Conservation (phyloP, 306 rosid species). For the Vachellia collinsii region DNA sequence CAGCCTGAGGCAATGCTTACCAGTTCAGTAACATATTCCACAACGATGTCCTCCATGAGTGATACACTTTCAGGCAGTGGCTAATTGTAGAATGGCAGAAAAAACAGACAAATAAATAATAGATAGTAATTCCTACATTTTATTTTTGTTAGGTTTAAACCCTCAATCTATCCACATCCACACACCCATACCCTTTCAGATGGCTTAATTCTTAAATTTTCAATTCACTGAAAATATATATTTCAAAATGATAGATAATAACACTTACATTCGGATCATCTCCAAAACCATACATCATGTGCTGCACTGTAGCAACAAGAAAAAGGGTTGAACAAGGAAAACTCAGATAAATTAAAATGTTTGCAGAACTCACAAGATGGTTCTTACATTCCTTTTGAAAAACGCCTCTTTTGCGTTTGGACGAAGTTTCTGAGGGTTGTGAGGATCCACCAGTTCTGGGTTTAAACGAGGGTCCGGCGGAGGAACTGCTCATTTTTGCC, state of each 20-base stretch:
- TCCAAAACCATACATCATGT: conserved; percentile 99
- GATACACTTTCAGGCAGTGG: conserved; percentile 91
- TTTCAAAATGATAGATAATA: background rate
- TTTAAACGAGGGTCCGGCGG: conserved; percentile 69
- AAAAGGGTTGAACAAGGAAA: conserved; percentile 12
- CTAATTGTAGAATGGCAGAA: conserved; percentile 42
- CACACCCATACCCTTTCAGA: background rate
- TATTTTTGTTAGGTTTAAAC: background rate
- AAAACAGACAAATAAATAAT: conserved; percentile 10
- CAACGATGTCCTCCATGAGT: conserved; percentile 89
- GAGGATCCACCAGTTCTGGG: conserved; percentile 68
- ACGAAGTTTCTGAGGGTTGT: conserved; percentile 79
- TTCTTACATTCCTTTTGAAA: conserved; percentile 81
- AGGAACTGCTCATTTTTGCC: conserved; percentile 55
- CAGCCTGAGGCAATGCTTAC: conserved; percentile 42
- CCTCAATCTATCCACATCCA: background rate
- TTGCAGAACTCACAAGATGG: background rate
- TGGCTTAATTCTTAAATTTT: background rate
- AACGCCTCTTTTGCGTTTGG: conserved; percentile 86
- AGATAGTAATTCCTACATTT: background rate
- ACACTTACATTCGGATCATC: conserved; percentile 82
- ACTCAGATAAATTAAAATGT: background rate
- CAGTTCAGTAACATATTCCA: conserved; percentile 87
- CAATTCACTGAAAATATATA: background rate
- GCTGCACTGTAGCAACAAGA: conserved; percentile 66